phyloP scores from a whole-genome alignment of 495 filamentous ascomycete genomes.

The Hyaloscypha variabilis region DNA sequence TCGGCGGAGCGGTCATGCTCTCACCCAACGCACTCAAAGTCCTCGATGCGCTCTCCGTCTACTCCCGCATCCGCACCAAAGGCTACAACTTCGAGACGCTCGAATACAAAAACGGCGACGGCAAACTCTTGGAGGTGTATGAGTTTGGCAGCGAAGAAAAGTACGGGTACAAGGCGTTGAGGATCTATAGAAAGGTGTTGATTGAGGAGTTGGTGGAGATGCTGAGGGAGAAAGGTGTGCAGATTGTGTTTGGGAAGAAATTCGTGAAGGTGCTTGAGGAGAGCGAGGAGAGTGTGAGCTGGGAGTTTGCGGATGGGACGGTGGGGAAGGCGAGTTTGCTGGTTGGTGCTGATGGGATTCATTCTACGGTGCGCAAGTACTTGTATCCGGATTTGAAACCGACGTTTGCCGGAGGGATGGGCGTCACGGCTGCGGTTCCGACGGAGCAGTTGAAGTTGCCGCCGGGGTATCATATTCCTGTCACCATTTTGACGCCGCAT shows the following conservation, averaged over 20 bases:
- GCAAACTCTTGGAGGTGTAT: conserved; percentile 13
- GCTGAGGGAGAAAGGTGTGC: conserved; percentile 12
- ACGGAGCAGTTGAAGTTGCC: conserved; percentile 20
- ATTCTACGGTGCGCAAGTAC: conserved; percentile 47
- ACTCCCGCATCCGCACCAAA: conserved; percentile 23
- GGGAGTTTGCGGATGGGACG: conserved; percentile 38
- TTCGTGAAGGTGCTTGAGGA: conserved; percentile 13
- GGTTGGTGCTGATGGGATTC: conserved; percentile 64
- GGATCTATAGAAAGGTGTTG: conserved; percentile 22
- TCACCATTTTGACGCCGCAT: conserved; percentile 39
- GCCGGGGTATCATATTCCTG: conserved; percentile 38
- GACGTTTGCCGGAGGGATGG: conserved; percentile 15
- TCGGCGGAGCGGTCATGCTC: conserved; percentile 53
- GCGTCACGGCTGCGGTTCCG: conserved; percentile 21
- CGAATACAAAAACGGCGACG: conserved; percentile 17
- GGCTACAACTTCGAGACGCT: conserved; percentile 27
- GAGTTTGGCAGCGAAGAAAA: conserved; percentile 22
- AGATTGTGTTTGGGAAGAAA: conserved; percentile 21
- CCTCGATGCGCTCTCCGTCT: conserved; percentile 46
- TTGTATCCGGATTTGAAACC: conserved; percentile 20
- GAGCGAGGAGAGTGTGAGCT: conserved; percentile 22
- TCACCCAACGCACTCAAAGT: conserved; percentile 52
- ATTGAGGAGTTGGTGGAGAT: conserved; percentile 16
- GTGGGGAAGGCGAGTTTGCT: conserved; percentile 52
- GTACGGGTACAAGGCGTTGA: conserved; percentile 20